phyloP scores from a whole-genome alignment of 2,329 filamentous ascomycete genomes.

The Monilinia polystroma region DNA sequence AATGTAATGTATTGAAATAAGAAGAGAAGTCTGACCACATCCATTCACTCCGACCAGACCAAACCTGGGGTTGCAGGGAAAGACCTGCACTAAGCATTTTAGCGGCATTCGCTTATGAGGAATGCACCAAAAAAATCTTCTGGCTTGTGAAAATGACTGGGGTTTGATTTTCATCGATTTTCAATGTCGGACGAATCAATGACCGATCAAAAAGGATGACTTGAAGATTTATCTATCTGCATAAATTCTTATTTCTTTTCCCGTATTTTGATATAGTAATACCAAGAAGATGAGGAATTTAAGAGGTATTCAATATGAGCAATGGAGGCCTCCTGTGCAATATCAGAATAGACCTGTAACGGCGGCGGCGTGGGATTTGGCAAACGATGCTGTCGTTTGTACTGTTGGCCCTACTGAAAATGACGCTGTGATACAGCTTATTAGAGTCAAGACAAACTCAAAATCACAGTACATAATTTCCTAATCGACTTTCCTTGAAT shows the following conservation, averaged over 20 bases:
- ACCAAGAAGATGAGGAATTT: constrained; percentile 75
- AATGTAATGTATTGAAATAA: not conserved
- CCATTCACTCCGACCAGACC: not conserved
- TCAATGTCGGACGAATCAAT: constrained; percentile 13
- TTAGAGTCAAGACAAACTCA: constrained; percentile 51
- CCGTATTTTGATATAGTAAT: constrained; percentile 14
- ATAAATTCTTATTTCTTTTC: constrained; percentile 12
- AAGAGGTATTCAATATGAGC: constrained; percentile 69
- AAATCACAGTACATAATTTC: constrained; percentile 34
- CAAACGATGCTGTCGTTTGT: constrained; percentile 74
- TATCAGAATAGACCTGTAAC: constrained; percentile 56
- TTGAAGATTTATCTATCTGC: constrained; percentile 9
- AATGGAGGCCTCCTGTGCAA: constrained; percentile 59
- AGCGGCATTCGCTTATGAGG: constrained; percentile 11
- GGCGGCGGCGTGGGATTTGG: constrained; percentile 81
- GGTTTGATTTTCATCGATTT: constrained; percentile 6
- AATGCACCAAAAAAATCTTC: constrained; percentile 16
- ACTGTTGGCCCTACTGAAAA: constrained; percentile 76
- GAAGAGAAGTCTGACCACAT: constrained; percentile 19
- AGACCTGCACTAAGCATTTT: not conserved
- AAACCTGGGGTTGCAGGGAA: constrained; percentile 22
- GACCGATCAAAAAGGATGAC: constrained; percentile 19
- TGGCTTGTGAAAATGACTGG: constrained; percentile 32
- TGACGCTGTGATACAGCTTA: constrained; percentile 71
- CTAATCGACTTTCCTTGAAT: not conserved